phyloP scores from a whole-genome alignment of 345 rosid species.

The Lepidium didymum region DNA sequence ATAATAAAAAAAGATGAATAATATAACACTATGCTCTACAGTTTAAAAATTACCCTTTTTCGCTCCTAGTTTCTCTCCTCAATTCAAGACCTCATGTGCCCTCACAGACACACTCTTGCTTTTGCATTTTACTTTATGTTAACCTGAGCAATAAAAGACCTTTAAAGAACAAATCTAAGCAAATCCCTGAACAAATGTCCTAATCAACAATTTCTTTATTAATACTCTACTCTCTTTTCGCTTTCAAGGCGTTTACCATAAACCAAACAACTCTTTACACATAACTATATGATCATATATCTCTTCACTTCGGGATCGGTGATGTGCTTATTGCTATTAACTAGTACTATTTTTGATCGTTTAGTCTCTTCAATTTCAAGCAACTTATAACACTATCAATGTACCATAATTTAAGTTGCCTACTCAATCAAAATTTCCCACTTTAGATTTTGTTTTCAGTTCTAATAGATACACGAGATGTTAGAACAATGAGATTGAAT shows the following conservation, averaged over 20 bases:
- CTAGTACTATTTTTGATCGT: neutral
- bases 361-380: conserved; percentile 13
- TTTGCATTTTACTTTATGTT: conserved; percentile 21
- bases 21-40: neutral
- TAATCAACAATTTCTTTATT: neutral
- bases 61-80: conserved; percentile 25
- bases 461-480: neutral
- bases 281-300: neutral
- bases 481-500: neutral
- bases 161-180: conserved; percentile 50
- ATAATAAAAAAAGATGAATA: neutral
- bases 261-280: conserved; percentile 25
- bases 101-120: conserved; percentile 16
- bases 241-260: conserved; percentile 15
- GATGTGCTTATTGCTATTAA: conserved; percentile 21
- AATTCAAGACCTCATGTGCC: conserved; percentile 28
- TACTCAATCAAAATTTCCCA: neutral
- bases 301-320: conserved; percentile 25
- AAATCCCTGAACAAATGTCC: conserved; percentile 52
- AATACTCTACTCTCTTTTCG: neutral
- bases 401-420: neutral
- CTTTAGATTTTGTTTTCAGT: neutral
- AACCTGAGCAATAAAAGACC: conserved; percentile 19
- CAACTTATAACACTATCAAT: conserved; percentile 13
- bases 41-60: neutral